These are phyloP conservation scores for Solanum gandarillasii DNA, from an alignment of 257 asterid species.

Conservation along the genomic window DNA sequence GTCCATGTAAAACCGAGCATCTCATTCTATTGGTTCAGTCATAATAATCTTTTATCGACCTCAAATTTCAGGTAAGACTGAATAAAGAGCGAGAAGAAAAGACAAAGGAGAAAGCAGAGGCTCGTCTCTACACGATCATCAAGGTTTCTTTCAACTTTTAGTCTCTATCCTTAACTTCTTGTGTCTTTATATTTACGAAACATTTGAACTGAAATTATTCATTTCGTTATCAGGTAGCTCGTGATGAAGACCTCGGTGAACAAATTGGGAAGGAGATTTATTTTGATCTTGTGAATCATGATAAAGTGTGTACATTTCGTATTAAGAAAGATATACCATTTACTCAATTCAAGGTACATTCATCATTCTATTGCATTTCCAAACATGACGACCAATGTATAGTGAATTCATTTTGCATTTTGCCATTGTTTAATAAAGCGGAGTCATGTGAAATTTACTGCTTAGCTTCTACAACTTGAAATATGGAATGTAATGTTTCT, in stretches of 20 bases:
- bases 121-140: conserved; percentile 62
- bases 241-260: conserved; percentile 56
- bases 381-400: background rate
- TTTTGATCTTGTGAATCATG: conserved; percentile 87
- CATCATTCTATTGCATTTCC: background rate
- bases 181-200: background rate
- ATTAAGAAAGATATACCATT: conserved; percentile 61
- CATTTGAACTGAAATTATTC: background rate
- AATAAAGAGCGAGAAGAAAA: conserved; percentile 63
- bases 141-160: conserved; percentile 30
- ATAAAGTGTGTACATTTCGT: conserved; percentile 58
- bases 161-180: background rate
- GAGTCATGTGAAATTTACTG: background rate
- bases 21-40: conserved; percentile 6
- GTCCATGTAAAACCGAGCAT: conserved; percentile 30
- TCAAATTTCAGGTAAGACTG: conserved; percentile 37
- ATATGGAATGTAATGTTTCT: background rate
- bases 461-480: background rate
- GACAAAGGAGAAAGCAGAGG: conserved; percentile 61
- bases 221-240: conserved; percentile 48
- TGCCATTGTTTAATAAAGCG: background rate
- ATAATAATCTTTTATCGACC: background rate
- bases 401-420: background rate
- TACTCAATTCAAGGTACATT: conserved; percentile 55
- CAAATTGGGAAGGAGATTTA: conserved; percentile 71